Percentiles rank a stretch among this genome's conserved stretches.
phyloP scores from a whole-genome alignment of 2,329 filamentous ascomycete genomes.

The Cyanodermella asteris region DNA sequence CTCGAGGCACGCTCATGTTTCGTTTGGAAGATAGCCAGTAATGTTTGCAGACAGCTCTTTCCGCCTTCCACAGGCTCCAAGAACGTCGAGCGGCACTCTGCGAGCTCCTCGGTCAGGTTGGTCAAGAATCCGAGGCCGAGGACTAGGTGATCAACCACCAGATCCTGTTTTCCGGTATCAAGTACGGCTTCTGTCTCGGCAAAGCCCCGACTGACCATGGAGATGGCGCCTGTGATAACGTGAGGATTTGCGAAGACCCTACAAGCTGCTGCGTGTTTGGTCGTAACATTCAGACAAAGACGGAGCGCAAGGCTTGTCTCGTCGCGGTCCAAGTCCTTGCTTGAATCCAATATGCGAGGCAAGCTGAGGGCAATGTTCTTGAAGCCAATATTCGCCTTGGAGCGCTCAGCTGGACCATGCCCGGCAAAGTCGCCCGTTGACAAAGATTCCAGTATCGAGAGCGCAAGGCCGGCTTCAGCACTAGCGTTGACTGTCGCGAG shows the following conservation, averaged over 20 bases:
- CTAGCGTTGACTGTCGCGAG: no score
- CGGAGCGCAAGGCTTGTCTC: constrained; percentile 37
- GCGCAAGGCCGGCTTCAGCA: no score
- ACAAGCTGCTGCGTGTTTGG: constrained; percentile 51
- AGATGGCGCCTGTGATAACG: constrained; percentile 16
- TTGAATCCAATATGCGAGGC: no score
- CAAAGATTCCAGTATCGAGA: constrained; percentile 32
- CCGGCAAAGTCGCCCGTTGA: no score
- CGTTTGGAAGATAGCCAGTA: constrained; percentile 6
- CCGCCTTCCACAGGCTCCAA: no score
- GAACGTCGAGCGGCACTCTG: constrained; percentile 17
- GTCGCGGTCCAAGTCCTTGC: no score
- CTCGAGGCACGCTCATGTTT: constrained; percentile 19
- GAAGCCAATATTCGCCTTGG: no score
- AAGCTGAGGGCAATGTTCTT: no score
- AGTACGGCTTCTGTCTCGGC: constrained; percentile 11
- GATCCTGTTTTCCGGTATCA: constrained; percentile 24
- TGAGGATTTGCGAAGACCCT: constrained; percentile 35
- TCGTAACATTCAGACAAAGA: constrained; percentile 66
- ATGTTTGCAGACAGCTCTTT: no score
- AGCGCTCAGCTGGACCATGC: no score
- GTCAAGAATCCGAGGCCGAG: constrained; percentile 65
- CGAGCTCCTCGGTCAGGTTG: constrained; percentile 65
- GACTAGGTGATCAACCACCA: constrained; percentile 50
- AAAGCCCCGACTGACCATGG: constrained; percentile 13